Evolutionary conservation across 768 basidiomycete genomes (phyloP).

Genomic region (Arthromyces matolae): DNA sequence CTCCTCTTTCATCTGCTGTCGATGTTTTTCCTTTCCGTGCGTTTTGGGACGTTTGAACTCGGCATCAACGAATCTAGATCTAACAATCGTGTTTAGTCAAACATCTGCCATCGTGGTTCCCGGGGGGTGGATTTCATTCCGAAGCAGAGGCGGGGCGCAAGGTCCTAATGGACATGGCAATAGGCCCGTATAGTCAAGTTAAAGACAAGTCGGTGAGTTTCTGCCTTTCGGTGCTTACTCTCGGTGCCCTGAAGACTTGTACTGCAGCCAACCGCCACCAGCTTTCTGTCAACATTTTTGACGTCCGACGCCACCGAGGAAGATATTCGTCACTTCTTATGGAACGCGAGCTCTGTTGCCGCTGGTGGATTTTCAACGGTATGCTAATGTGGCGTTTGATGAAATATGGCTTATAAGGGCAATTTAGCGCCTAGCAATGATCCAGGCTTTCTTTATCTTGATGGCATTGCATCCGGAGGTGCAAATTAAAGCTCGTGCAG

Average conservation of each 20-base stretch:
- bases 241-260: too few species aligned
- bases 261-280: too few species aligned
- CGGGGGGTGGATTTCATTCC: constrained; percentile 3
- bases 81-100: neutral
- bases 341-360: neutral
- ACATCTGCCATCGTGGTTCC: constrained; percentile 12
- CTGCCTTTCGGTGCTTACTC: neutral
- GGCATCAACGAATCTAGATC: neutral
- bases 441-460: constrained; percentile 24
- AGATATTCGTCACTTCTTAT: constrained; percentile 1
- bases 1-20: constrained; percentile 22
- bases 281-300: neutral
- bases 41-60: neutral
- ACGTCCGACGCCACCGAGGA: neutral
- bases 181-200: neutral
- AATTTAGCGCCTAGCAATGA: neutral
- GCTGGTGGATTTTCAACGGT: neutral
- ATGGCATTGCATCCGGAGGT: constrained; percentile 27
- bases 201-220: neutral
- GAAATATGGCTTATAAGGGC: neutral
- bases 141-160: neutral
- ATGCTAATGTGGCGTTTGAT: neutral
- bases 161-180: neutral
- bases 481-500: constrained; percentile 20
- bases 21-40: constrained; percentile 21